Conservation (phyloP, 768 basidiomycete genomes). For the Vararia minispora region DNA sequence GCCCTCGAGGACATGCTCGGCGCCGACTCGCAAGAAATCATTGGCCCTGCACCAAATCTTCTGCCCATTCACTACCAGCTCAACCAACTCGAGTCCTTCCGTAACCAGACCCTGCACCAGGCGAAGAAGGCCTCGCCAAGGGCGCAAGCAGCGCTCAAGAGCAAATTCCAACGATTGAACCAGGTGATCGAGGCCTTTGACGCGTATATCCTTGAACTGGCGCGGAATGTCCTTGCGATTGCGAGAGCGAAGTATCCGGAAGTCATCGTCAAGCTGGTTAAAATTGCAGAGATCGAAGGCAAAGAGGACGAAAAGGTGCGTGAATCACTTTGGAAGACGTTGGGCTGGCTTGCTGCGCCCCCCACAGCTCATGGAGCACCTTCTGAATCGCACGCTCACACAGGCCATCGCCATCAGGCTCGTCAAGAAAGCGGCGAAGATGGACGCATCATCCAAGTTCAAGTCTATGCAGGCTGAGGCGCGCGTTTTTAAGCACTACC, state of each 20-base stretch:
- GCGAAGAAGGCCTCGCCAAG: slow-evolving; percentile 72
- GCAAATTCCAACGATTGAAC: slow-evolving; percentile 81
- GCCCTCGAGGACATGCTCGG: slow-evolving; percentile 69
- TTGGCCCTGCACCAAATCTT: slow-evolving; percentile 81
- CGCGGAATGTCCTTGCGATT: slow-evolving; percentile 66
- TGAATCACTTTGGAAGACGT: too few relatives aligned
- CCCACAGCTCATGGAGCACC: not conserved
- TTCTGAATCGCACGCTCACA: not conserved
- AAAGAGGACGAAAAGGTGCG: slow-evolving; percentile 87
- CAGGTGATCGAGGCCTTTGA: slow-evolving; percentile 77
- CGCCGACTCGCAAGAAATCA: slow-evolving; percentile 62
- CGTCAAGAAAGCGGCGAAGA: slow-evolving; percentile 86
- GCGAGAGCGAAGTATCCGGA: slow-evolving; percentile 69
- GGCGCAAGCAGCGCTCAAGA: slow-evolving; percentile 55
- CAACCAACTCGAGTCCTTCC: slow-evolving; percentile 85
- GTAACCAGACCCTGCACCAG: slow-evolving; percentile 90
- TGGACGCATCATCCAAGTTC: slow-evolving; percentile 89
- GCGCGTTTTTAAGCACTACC: slow-evolving; percentile 89
- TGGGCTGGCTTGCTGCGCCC: too few relatives aligned
- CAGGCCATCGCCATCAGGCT: slow-evolving; percentile 91
- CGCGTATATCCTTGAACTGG: slow-evolving; percentile 68
- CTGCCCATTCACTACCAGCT: slow-evolving; percentile 87
- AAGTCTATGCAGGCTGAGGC: slow-evolving; percentile 90
- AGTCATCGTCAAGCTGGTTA: slow-evolving; percentile 86
- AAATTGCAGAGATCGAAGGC: slow-evolving; percentile 90